A percentile compares a stretch with the other conserved stretches of the same genome.
phyloP scores from a whole-genome alignment of 1,139 yeast species.

The Debaryomyces psychrophilus region DNA sequence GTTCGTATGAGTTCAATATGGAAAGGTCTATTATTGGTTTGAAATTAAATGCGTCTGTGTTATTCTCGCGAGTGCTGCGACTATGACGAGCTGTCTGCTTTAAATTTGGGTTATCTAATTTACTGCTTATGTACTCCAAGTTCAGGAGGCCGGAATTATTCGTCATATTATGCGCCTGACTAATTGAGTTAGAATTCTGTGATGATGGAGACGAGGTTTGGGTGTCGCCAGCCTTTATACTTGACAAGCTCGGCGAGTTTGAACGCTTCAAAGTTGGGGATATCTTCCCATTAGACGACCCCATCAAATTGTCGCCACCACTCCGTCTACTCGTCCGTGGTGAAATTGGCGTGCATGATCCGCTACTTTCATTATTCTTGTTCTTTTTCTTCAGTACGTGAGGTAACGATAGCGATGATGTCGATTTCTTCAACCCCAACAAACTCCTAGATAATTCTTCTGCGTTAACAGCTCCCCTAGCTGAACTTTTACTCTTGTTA shows the following conservation, averaged over 20 bases:
- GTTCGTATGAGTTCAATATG: constrained; percentile 29
- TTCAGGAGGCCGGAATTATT: neutral
- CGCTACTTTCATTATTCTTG: neutral
- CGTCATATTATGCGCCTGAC: neutral
- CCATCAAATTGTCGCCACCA: neutral
- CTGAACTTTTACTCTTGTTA: neutral
- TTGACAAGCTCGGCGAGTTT: neutral
- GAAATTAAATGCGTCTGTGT: constrained; percentile 16
- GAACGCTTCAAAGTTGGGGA: neutral
- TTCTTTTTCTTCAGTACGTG: neutral
- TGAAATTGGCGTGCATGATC: neutral
- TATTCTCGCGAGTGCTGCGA: neutral
- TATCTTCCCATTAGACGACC: neutral
- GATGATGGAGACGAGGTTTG: neutral
- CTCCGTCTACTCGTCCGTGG: neutral
- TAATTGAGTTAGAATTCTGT: neutral
- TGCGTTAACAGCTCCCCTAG: neutral
- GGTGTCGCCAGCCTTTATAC: neutral
- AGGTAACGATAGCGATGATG: constrained; percentile 1
- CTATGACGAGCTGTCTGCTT: neutral
- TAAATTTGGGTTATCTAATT: neutral
- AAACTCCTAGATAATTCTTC: constrained; percentile 7
- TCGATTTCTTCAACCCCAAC: constrained; percentile 5
- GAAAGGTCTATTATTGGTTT: constrained; percentile 28
- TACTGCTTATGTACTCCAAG: neutral